Base-by-base conservation (phyloP, 1,139 yeast genomes). In the Saccharomyces uvarum region DNA sequence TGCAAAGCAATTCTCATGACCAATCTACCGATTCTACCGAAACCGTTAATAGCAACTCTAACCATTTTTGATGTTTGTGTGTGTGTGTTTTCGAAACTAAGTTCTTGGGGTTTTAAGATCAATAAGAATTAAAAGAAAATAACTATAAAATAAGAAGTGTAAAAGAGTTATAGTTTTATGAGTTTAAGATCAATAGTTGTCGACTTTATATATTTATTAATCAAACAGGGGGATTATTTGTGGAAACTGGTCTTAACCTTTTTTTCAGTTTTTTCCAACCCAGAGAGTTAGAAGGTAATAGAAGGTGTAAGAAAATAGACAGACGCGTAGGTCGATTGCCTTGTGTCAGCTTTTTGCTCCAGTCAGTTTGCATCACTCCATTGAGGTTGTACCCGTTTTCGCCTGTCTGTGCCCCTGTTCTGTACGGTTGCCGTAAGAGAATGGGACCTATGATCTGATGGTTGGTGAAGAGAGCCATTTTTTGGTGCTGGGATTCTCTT, bases 1-100 rank as follows among this genome's bases (percentile, higher is more conserved):
- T 73, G 55, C 66, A 85, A 75, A 66, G 93, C 91, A 69, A 86
- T 77, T 84, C 95, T 85, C 70, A 86, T 76, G 62, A 86, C 95
- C 56, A 79, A 73, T 74, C 95, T 86, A 68, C 95, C 95, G 73
- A 86, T 86, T 81, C 95, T 84, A 72, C 95, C 95, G 85, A 86
- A 86, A 71, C 95, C 95, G 84, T 86, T 86, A 76, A 86, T 86
- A 77, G 91, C 90, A 76, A 86, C 77, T 67, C 78, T 72, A 66
- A 76, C 77, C 79, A 76, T 76, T 67, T 55, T 63, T 53, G 47
- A 21, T 24, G 57, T 50, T 56, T 56, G 29, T 56, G 44, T 59
- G 57, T 55, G 54, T 57, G 56, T 50, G 51, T 52, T 52, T 49
- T 50, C 16, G 54, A 51, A 53, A 50, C 52, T 53, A 54, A 58